A percentile compares a stretch with the other conserved stretches of the same genome.
Evolutionary conservation across 345 rosid species (phyloP).

Genomic region (Gossypioides kirkii): DNA sequence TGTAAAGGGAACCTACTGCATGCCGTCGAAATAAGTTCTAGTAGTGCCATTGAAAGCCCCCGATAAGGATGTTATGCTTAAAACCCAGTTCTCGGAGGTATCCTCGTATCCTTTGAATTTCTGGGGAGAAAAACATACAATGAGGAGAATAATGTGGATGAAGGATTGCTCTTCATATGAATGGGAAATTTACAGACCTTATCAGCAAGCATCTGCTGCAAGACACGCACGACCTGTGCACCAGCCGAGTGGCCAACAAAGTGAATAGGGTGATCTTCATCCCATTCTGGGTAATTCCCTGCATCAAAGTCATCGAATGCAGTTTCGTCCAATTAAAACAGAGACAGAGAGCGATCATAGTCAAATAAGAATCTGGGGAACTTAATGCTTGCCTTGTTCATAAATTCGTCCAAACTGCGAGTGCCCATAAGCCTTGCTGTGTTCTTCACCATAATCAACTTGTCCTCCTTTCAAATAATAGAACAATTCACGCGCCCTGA

Average conservation of each 20-base stretch:
- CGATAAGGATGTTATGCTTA: conserved; percentile 87
- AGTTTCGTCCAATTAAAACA: not conserved
- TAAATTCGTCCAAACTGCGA: conserved; percentile 78
- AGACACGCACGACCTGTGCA: conserved; percentile 92
- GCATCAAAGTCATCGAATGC: conserved; percentile 15
- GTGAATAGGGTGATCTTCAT: conserved; percentile 89
- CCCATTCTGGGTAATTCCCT: conserved; percentile 96
- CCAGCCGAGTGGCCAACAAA: conserved; percentile 99
- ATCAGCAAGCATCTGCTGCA: conserved; percentile 98
- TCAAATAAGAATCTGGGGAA: not conserved
- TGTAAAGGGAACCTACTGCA: conserved; percentile 49
- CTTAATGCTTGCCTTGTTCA: conserved; percentile 51
- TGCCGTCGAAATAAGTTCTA: conserved; percentile 86
- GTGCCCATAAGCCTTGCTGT: conserved; percentile 88
- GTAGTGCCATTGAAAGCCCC: conserved; percentile 98
- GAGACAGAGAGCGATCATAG: not conserved
- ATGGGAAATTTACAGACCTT: conserved; percentile 46
- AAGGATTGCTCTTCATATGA: not conserved
- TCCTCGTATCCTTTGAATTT: conserved; percentile 69
- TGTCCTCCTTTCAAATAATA: conserved; percentile 90
- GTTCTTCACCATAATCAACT: conserved; percentile 95
- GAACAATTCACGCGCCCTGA: conserved; percentile 93
- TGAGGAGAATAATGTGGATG: not conserved
- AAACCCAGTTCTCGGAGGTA: conserved; percentile 86
- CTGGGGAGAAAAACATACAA: conserved; percentile 33